phyloP scores from a whole-genome alignment of 1,284 basidiomycete species.

The Moesziomyces sp. region DNA sequence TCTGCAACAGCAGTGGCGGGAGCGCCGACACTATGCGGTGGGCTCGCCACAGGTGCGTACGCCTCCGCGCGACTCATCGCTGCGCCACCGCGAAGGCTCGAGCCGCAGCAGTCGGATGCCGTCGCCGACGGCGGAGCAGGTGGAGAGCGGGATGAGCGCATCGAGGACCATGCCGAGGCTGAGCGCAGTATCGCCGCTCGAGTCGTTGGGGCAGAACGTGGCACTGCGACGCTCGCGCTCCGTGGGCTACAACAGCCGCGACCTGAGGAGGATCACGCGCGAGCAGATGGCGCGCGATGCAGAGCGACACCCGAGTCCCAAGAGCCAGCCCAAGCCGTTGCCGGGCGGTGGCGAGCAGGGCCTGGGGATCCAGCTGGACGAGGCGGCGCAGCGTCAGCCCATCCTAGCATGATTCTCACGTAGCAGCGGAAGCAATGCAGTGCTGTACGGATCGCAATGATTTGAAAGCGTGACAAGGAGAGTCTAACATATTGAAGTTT shows the following conservation, averaged over 20 bases:
- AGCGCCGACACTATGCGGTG: conserved; percentile 14
- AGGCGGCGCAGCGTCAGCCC: conserved; percentile 1
- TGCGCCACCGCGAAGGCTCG: conserved; percentile 10
- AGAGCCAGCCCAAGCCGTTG: conserved; percentile 1
- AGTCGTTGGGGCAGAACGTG: conserved; percentile 7
- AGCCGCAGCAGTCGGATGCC: not conserved
- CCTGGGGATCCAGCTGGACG: conserved; percentile 18
- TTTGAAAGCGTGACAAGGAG: too few species aligned
- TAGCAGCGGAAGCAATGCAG: too few species aligned
- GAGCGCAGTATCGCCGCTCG: conserved; percentile 13
- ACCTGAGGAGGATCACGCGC: conserved; percentile 13
- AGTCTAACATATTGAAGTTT: not conserved
- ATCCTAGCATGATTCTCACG: conserved; percentile 9
- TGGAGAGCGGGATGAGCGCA: not conserved
- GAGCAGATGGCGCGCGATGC: conserved; percentile 20
- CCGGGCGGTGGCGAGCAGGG: not conserved
- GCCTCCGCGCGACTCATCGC: conserved; percentile 29
- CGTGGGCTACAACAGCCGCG: conserved; percentile 16
- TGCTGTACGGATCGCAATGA: too few species aligned
- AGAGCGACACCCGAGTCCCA: conserved; percentile 5
- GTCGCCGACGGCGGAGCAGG: not conserved
- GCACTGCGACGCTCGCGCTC: conserved; percentile 21
- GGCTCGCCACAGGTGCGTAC: not conserved
- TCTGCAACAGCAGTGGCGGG: conserved; percentile 11
- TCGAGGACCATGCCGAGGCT: conserved; percentile 23